Base-by-base conservation (phyloP, 768 basidiomycete genomes). In the Chlorophyllum brunneum region DNA sequence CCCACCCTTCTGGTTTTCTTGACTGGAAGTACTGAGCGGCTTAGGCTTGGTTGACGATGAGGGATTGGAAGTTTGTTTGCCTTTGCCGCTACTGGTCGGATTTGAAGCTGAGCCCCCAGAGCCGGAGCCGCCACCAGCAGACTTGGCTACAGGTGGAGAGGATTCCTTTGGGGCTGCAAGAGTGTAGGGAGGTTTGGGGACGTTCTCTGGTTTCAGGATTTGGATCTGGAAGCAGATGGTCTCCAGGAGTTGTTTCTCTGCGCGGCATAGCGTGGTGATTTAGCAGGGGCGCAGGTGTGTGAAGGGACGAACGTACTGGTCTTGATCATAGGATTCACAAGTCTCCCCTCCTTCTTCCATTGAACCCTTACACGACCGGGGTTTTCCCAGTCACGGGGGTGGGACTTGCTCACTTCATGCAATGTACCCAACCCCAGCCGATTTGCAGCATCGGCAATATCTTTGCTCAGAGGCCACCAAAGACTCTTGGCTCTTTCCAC, bases 381-480 rank as follows among this genome's bases (percentile, higher is more conserved):
- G 66, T 99, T 99, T 63, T 90, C 95, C 95, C 95, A 99, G 67
- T 99, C 95, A 46, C 91, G 81, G 9, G 95, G 95, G 62, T 99
- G 95, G 23, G 81, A 74, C 68, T 95, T 98, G 62, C 82, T 79
- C 31, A 92, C 90, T 73, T 98, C 94, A 59, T 94, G 92, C 4
- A 97, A 76, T 2, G 86, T 82, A 10, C 85, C 80, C 6, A 98
- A 72, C 1, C 93, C 88, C 11, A 98, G 70, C 26, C 83, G 73
- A 59, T 73, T 80, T 22, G 88, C 84, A 5, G 90, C 94, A 52
- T 91, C 86, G 2, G 90, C 88, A 48, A 99, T 95, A 61, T 93
- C 92, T 60, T 90, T 88, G 69, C 89, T 92, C 42, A 95, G 78
- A 0, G 95, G 95, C 92, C 92, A 98, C 92, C 94, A 94, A 24